Percentiles rank a stretch among this genome's conserved stretches.
Conservation (phyloP, 305 asterid species). For the Fraxinus paxiana region DNA sequence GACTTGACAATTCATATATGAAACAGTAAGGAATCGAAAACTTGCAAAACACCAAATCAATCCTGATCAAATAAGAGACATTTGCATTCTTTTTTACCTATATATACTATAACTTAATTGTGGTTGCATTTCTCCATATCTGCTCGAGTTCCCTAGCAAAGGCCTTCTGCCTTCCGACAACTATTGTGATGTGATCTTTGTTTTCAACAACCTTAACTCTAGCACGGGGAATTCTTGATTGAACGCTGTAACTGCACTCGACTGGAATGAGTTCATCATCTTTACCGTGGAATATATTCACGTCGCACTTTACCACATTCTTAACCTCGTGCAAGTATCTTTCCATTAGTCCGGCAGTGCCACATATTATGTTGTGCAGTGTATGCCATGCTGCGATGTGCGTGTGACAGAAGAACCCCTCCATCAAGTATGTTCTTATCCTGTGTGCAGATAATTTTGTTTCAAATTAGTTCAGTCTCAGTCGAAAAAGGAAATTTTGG, state of each 20-base stretch:
- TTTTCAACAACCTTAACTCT: slow-evolving; percentile 58
- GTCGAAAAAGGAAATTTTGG: not conserved
- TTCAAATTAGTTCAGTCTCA: not conserved
- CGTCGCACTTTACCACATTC: slow-evolving; percentile 50
- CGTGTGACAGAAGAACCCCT: slow-evolving; percentile 86
- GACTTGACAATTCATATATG: not conserved
- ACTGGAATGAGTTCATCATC: slow-evolving; percentile 83
- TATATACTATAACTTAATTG: not conserved
- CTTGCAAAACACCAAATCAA: slow-evolving; percentile 19
- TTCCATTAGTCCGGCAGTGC: slow-evolving; percentile 76
- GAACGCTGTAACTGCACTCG: slow-evolving; percentile 70
- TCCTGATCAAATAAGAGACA: slow-evolving; percentile 21
- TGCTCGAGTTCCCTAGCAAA: slow-evolving; percentile 82
- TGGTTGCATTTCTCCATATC: slow-evolving; percentile 60
- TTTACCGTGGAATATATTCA: slow-evolving; percentile 65
- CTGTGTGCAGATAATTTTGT: slow-evolving; percentile 27
- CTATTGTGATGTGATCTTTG: slow-evolving; percentile 87
- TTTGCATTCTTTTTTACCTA: slow-evolving; percentile 13
- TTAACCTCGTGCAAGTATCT: slow-evolving; percentile 56
- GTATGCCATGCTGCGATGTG: slow-evolving; percentile 98
- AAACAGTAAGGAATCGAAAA: slow-evolving; percentile 21
- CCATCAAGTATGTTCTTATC: slow-evolving; percentile 75
- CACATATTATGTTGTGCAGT: slow-evolving; percentile 84
- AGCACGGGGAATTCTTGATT: slow-evolving; percentile 69
- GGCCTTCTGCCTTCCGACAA: slow-evolving; percentile 75